Conservation (phyloP, 441 rosid genomes). For the Monsonia emarginata region DNA sequence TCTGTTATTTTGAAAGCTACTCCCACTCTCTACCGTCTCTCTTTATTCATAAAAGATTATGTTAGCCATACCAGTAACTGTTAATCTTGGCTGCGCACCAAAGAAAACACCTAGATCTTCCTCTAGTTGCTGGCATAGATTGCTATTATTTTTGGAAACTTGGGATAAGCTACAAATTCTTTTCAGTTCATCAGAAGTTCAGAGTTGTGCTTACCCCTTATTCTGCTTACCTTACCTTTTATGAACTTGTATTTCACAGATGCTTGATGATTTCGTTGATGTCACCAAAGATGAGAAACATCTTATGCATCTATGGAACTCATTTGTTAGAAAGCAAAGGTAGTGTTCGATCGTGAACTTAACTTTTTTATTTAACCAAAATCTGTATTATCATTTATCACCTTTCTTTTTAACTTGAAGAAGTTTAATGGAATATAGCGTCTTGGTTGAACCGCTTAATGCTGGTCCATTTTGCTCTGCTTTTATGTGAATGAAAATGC, state of each 20-base stretch:
- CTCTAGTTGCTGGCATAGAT: neutral
- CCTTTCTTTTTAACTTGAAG: constrained; percentile 6
- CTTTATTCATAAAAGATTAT: neutral
- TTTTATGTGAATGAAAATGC: constrained; percentile 1
- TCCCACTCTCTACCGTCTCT: neutral
- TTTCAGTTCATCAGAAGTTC: too few species aligned
- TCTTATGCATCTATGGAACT: constrained; percentile 49
- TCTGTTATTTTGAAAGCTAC: too few species aligned
- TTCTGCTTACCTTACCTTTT: too few species aligned
- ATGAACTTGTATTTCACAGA: too few species aligned
- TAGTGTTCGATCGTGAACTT: constrained; percentile 13
- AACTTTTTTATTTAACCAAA: too few species aligned
- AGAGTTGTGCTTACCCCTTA: too few species aligned
- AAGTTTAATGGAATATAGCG: constrained; percentile 1
- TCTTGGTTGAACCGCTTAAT: constrained; percentile 7
- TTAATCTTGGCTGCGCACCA: neutral
- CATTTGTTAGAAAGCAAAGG: constrained; percentile 44
- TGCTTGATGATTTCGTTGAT: constrained; percentile 49
- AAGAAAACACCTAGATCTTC: neutral
- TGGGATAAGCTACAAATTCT: too few species aligned
- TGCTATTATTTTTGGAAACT: neutral
- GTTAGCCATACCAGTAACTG: too few species aligned
- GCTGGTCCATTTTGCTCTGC: neutral
- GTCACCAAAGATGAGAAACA: constrained; percentile 44
- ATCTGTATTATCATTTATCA: neutral